These are phyloP conservation scores for Saccharomycopsis lassenensis DNA, from an alignment of 805 yeast genomes.

Conservation along the genomic window DNA sequence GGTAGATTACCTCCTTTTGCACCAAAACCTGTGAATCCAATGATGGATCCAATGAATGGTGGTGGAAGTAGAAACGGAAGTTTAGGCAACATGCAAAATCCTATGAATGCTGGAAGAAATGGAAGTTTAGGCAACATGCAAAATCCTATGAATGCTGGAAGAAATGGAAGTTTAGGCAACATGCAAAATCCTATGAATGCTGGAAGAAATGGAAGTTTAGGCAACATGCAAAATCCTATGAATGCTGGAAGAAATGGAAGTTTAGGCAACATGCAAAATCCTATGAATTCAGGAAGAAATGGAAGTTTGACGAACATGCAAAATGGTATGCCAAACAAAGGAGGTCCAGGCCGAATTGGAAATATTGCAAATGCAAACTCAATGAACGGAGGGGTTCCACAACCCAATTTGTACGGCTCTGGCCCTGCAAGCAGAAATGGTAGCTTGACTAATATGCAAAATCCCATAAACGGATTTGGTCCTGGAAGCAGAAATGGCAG, in stretches of 20 bases:
- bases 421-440: slow-evolving; percentile 10
- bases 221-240: slow-evolving; percentile 14
- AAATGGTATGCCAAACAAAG: slow-evolving; percentile 7
- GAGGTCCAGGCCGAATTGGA: no score
- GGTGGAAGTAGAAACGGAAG: slow-evolving; percentile 4
- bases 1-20: slow-evolving; percentile 17
- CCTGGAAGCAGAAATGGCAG: slow-evolving; percentile 9
- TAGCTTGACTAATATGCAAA: slow-evolving; percentile 12
- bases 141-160: slow-evolving; percentile 11
- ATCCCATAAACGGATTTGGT: slow-evolving; percentile 11
- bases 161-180: slow-evolving; percentile 11
- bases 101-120: slow-evolving; percentile 7
- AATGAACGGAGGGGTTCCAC: neutral
- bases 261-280: slow-evolving; percentile 7
- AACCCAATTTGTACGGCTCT: neutral
- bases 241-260: slow-evolving; percentile 2
- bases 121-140: slow-evolving; percentile 13
- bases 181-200: slow-evolving; percentile 13
- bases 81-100: slow-evolving; percentile 9
- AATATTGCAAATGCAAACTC: no score
- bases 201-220: slow-evolving; percentile 10
- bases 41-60: slow-evolving; percentile 23
- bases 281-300: slow-evolving; percentile 6
- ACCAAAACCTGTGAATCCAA: slow-evolving; percentile 23
- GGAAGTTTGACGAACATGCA: slow-evolving; percentile 13